Evolutionary conservation across 164 flowering plant genomes (phyloP), one percentile per base, ranked within the genome.

Genomic region (Platanus orientalis): DNA sequence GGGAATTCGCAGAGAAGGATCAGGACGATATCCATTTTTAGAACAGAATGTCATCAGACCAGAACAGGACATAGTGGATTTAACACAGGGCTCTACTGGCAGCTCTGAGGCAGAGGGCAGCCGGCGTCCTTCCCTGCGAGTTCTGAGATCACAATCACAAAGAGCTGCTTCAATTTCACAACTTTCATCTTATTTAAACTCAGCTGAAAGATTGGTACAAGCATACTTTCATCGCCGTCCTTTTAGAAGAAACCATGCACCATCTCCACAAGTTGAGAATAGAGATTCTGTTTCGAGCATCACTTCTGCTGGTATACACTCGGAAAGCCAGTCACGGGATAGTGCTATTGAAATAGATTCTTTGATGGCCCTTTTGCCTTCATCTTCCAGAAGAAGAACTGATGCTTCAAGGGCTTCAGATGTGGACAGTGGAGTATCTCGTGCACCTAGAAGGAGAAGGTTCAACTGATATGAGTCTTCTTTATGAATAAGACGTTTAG

Each of bases 231-330:
- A 75, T 12, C 64, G 61, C 58, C 73, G 69, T 59, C 71, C 78
- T 1, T 26, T 67, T 7, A 72, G 70, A 53, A 86, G 89, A 61
- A 78, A 68, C 66, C 82, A 78, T 40, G 79, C 75, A 42, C 85
- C 70, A 53, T 69, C 85, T 64, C 75, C 77, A 23, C 69, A 80
- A 2, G 78, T 69, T 36, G 96, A 87, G 48, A 90, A 86, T 65
- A 76, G 90, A 58, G 90, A 83, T 67, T 89, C 92, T 47, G 75
- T 83, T 61, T 89, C 96, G 26, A 87, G 90, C 78, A 82, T 86
- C n/a, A n/a, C n/a, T 59, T 85, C 84, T 67, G 86, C 92, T 53
- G 90, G 74, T 24, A 83, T 84, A 58, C 84, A 80, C 54, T 81
- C 92, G 14, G 92, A 80, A 65, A 79, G 81, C 68, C 90, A 80